Percentiles rank a stretch among this genome's conserved stretches.
phyloP scores from a whole-genome alignment of 805 yeast genomes.

The Candida nitratophila region DNA sequence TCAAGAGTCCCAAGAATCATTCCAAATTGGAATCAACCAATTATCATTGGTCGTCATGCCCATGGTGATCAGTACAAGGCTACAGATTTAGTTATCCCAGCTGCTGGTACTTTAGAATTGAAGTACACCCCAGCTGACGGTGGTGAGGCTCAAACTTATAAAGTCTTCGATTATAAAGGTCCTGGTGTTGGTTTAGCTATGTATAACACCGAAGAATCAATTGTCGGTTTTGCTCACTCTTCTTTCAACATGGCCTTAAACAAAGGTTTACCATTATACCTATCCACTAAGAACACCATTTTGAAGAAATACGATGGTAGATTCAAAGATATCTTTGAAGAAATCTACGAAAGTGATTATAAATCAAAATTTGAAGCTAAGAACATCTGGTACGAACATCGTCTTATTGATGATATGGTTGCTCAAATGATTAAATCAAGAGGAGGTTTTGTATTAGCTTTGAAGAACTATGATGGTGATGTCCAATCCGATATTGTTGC shows the following conservation, averaged over 20 bases:
- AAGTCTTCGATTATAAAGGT: constrained; percentile 57
- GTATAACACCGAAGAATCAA: constrained; percentile 80
- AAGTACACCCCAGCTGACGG: constrained; percentile 61
- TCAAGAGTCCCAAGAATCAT: constrained; percentile 71
- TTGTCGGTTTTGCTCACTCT: constrained; percentile 70
- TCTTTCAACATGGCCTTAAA: constrained; percentile 69
- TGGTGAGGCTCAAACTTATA: constrained; percentile 36
- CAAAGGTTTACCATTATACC: constrained; percentile 55
- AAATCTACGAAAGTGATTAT: constrained; percentile 52
- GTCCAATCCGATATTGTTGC: constrained; percentile 83
- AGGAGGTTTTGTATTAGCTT: constrained; percentile 76
- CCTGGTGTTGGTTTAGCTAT: constrained; percentile 74
- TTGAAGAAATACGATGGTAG: constrained; percentile 78
- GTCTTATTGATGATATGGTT: constrained; percentile 83
- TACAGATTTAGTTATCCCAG: constrained; percentile 61
- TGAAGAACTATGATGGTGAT: constrained; percentile 83
- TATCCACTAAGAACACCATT: constrained; percentile 76
- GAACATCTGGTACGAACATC: constrained; percentile 70
- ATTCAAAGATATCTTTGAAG: constrained; percentile 74
- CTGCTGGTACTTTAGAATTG: constrained; percentile 60
- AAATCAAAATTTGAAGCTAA: constrained; percentile 47
- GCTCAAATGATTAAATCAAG: constrained; percentile 83
- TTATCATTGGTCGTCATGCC: constrained; percentile 81
- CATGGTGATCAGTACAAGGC: constrained; percentile 83
- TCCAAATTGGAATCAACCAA: constrained; percentile 77